These are phyloP conservation scores for Hypoxylon subgilvum DNA, from an alignment of 495 filamentous ascomycete species.

Conservation along the genomic window DNA sequence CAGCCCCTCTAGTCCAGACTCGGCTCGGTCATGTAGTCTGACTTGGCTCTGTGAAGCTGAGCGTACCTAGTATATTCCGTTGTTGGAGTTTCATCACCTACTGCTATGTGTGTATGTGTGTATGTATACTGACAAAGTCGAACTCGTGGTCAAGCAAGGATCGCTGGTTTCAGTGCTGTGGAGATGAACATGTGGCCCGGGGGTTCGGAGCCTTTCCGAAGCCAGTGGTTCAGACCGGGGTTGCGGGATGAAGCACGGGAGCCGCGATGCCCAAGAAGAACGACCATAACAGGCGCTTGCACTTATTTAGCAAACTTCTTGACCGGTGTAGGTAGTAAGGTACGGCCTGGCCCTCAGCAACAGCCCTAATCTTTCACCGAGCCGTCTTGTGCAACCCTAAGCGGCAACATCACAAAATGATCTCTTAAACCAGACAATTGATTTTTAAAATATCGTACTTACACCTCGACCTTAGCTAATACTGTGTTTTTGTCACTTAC, in stretches of 20 bases:
- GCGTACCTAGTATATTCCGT: conserved; percentile 8
- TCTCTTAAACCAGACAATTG: no score
- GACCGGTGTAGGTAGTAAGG: conserved; percentile 28
- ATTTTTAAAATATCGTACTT: neutral
- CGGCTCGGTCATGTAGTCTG: neutral
- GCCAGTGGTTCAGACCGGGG: conserved; percentile 11
- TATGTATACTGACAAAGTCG: conserved; percentile 7
- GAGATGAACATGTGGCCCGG: conserved; percentile 15
- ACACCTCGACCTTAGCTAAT: neutral
- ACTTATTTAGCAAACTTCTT: neutral
- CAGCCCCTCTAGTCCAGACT: no score
- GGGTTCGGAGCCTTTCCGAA: conserved; percentile 26
- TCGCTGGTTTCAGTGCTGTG: conserved; percentile 23
- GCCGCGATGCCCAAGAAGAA: neutral
- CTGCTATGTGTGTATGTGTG: neutral
- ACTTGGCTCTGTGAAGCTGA: neutral
- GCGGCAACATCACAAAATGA: neutral
- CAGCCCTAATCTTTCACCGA: neutral
- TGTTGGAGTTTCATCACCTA: neutral
- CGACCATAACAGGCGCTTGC: neutral
- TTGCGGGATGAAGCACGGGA: conserved; percentile 8
- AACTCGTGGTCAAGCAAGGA: conserved; percentile 32
- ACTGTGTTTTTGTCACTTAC: no score
- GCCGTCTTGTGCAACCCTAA: neutral
- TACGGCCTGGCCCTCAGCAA: neutral